Percentiles rank a stretch among this genome's conserved stretches.
phyloP scores from a whole-genome alignment of 495 filamentous ascomycete genomes.

The Lichenothelia convexa region DNA sequence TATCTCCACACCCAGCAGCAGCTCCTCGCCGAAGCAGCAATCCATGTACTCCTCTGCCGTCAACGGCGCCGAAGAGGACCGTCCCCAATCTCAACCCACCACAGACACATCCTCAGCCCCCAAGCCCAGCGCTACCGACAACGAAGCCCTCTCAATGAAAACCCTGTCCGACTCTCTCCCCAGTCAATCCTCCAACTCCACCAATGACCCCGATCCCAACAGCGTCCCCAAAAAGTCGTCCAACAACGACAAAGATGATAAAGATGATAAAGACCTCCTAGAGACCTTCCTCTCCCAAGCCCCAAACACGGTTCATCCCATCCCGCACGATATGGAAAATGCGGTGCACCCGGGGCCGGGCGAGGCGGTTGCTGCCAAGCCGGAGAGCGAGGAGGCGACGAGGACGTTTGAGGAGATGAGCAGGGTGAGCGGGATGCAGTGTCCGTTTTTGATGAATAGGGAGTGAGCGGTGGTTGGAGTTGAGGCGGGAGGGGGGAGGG shows the following conservation, averaged over 20 bases:
- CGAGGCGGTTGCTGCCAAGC: slow-evolving; percentile 12
- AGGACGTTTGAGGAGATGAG: slow-evolving; percentile 21
- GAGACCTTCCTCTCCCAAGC: slow-evolving; percentile 10
- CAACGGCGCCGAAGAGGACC: neutral
- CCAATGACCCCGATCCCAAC: too few species aligned
- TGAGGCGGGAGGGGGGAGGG: too few species aligned
- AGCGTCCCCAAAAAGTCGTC: too few species aligned
- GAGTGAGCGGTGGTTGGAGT: too few species aligned
- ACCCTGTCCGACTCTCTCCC: too few species aligned
- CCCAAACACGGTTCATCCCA: slow-evolving; percentile 10
- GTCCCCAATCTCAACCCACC: neutral
- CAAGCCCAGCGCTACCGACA: too few species aligned
- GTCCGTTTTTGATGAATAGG: slow-evolving; percentile 18
- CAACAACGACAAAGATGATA: neutral
- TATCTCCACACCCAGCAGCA: neutral
- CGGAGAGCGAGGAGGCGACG: slow-evolving; percentile 9
- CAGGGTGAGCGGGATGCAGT: slow-evolving; percentile 10
- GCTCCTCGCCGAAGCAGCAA: neutral
- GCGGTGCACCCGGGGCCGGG: slow-evolving; percentile 10
- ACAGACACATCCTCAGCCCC: too few species aligned
- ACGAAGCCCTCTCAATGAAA: too few species aligned
- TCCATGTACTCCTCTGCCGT: neutral
- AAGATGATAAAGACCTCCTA: slow-evolving; percentile 7
- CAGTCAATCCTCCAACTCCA: too few species aligned
- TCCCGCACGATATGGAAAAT: slow-evolving; percentile 12